A percentile compares a stretch with the other conserved stretches of the same genome.
Evolutionary conservation across 1,284 basidiomycete species (phyloP).

Genomic region (Ceratobasidium papillatum): DNA sequence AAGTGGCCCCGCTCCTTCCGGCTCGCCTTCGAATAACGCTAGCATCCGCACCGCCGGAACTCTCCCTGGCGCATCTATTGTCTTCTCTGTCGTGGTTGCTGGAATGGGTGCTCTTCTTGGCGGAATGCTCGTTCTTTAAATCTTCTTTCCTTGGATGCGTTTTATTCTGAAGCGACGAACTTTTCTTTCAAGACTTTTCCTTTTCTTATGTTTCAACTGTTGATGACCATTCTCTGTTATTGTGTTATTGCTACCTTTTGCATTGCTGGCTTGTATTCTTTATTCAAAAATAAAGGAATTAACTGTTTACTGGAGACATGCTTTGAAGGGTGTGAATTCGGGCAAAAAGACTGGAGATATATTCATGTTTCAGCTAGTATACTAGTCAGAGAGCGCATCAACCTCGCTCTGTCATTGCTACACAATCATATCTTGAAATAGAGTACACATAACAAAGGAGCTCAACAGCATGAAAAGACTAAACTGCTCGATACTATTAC

Average conservation of each 20-base stretch:
- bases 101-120: slow-evolving; percentile 30
- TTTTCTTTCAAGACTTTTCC: background rate
- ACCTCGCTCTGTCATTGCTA: too few relatives aligned
- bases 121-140: slow-evolving; percentile 34
- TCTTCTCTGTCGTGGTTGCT: slow-evolving; percentile 30
- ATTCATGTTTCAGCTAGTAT: too few relatives aligned
- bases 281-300: too few relatives aligned
- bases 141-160: background rate
- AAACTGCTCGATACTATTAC: background rate
- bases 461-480: too few relatives aligned
- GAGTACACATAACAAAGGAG: too few relatives aligned
- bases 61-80: slow-evolving; percentile 14
- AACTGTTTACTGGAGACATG: too few relatives aligned
- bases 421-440: too few relatives aligned
- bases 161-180: background rate
- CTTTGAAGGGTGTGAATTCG: too few relatives aligned
- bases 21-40: slow-evolving; percentile 14
- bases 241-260: too few relatives aligned
- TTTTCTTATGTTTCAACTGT: background rate
- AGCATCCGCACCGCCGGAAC: slow-evolving; percentile 10
- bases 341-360: too few relatives aligned
- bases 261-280: too few relatives aligned
- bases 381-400: too few relatives aligned
- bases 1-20: slow-evolving; percentile 5
- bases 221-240: background rate